phyloP scores from a whole-genome alignment of 108 stramenopile genomes.

The Tribonema minus region DNA sequence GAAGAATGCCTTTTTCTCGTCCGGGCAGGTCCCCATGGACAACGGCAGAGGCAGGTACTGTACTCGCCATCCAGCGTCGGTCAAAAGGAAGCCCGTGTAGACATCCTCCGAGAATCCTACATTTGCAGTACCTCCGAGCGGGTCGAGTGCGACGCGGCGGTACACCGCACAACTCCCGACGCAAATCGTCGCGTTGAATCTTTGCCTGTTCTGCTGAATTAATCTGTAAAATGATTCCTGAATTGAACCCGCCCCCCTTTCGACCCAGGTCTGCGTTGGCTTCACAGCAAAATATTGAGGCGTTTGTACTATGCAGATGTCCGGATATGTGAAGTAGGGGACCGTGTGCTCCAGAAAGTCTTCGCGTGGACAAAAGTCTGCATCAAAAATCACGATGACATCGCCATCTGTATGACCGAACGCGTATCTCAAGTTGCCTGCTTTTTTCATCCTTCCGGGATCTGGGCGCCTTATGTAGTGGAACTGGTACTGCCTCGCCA shows the following conservation, averaged over 20 bases:
- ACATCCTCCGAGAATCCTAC: too few species aligned
- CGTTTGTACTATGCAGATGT: slow-evolving; percentile 6
- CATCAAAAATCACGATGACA: slow-evolving; percentile 14
- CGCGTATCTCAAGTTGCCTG: slow-evolving; percentile 22
- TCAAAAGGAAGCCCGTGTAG: too few species aligned
- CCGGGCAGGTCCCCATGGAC: slow-evolving; percentile 15
- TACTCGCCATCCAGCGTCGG: too few species aligned
- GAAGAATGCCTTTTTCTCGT: slow-evolving; percentile 5
- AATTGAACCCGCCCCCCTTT: not conserved
- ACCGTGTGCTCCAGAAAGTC: slow-evolving; percentile 9
- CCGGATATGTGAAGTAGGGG: slow-evolving; percentile 3
- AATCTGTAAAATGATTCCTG: slow-evolving; percentile 26
- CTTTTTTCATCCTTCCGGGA: slow-evolving; percentile 5
- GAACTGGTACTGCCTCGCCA: slow-evolving; percentile 9
- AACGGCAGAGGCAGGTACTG: slow-evolving; percentile 19
- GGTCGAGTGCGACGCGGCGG: too few species aligned
- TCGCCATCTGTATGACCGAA: slow-evolving; percentile 4
- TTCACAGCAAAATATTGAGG: slow-evolving; percentile 2
- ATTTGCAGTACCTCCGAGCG: too few species aligned
- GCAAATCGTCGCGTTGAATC: too few species aligned
- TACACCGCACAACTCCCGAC: too few species aligned
- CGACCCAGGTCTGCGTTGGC: too few species aligned
- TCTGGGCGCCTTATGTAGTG: slow-evolving; percentile 13
- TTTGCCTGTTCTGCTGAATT: too few species aligned
- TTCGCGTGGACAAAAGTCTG: too few species aligned